Evolutionary conservation across 805 yeast species (phyloP), one percentile per base, ranked within the genome.

Genomic region (Monosporozyma servazzii): DNA sequence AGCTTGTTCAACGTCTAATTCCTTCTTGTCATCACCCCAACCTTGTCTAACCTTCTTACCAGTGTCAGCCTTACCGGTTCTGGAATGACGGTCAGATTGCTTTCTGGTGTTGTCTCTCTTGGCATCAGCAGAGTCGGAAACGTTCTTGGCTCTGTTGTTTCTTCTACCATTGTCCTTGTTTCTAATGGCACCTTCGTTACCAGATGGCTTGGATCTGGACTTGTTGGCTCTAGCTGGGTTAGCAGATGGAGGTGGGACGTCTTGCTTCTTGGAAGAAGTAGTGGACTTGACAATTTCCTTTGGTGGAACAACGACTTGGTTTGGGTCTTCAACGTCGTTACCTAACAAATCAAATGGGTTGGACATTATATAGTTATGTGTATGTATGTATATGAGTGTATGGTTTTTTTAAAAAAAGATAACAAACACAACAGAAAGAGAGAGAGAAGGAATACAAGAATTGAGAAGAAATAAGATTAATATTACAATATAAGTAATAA

Each of bases 151-250:
- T 59, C 69, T 72, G 76, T 78, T 73, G 71, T 78, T 78, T 55
- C 68, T 55, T 61, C 80, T 78, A 79, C 93, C 93, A 71, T 84
- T 81, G 68, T 72, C 68, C 76, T 80, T 82, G 78, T 75, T 81
- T 72, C 75, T 82, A 71, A 82, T 73, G 57, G 95, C 96, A 63
- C 88, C 95, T 67, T 88, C 96, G 77, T 88, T 89, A 72, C 93
- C 95, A 62, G 88, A 73, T 53, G 84, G 75, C 71, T 77, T 77
- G 66, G 83, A 76, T 72, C 79, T 79, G 75, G 74, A 75, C 72
- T 84, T 81, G 73, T 79, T 84, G 60, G 95, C 88, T 72, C 76
- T 83, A 31, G 87, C 73, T 69, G 88, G 83, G 76, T 83, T 84
- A 58, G 93, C 89, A 58, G 84, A 78, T 60, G 90, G 79, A 65